Evolutionary conservation across 495 filamentous ascomycete species (phyloP).

Genomic region (Lichina pygmaea): DNA sequence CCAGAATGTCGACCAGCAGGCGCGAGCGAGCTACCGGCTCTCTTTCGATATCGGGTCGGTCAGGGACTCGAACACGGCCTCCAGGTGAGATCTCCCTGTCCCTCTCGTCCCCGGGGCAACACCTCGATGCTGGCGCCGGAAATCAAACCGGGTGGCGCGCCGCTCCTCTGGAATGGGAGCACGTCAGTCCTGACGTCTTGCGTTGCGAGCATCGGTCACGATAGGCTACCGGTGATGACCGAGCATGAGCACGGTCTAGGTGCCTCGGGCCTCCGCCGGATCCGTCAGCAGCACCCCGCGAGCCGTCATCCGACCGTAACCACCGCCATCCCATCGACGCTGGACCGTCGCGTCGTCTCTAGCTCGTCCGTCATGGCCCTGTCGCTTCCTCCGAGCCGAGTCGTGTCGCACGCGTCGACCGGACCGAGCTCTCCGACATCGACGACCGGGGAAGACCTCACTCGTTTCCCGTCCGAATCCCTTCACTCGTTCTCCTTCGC

Average conservation of each 20-base stretch:
- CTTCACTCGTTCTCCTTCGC: conserved; percentile 97
- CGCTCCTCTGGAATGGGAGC: too few species aligned
- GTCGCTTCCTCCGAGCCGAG: conserved; percentile 18
- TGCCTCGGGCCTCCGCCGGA: conserved; percentile 64
- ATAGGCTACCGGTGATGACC: conserved; percentile 25
- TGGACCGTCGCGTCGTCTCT: conserved; percentile 12
- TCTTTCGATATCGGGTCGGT: conserved; percentile 28
- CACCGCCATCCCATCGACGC: conserved; percentile 26
- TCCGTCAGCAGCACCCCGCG: conserved; percentile 50
- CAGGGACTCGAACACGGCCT: conserved; percentile 21
- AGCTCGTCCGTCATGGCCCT: conserved; percentile 30
- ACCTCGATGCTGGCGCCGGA: not conserved
- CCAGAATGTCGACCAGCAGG: conserved; percentile 6
- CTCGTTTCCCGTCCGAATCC: conserved; percentile 81
- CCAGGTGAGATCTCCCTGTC: conserved; percentile 13
- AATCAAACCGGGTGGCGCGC: too few species aligned
- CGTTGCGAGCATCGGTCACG: not conserved
- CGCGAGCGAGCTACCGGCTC: conserved; percentile 14
- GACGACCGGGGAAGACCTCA: conserved; percentile 63
- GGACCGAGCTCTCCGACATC: conserved; percentile 36
- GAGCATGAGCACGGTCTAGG: conserved; percentile 35
- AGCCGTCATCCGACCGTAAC: conserved; percentile 27
- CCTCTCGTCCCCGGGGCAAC: not conserved
- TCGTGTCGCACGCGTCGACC: conserved; percentile 23
- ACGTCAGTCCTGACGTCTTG: not conserved